A percentile compares a stretch with the other conserved stretches of the same genome.
Conservation (phyloP, 1,284 basidiomycete genomes). For the Wallemia mellicola region DNA sequence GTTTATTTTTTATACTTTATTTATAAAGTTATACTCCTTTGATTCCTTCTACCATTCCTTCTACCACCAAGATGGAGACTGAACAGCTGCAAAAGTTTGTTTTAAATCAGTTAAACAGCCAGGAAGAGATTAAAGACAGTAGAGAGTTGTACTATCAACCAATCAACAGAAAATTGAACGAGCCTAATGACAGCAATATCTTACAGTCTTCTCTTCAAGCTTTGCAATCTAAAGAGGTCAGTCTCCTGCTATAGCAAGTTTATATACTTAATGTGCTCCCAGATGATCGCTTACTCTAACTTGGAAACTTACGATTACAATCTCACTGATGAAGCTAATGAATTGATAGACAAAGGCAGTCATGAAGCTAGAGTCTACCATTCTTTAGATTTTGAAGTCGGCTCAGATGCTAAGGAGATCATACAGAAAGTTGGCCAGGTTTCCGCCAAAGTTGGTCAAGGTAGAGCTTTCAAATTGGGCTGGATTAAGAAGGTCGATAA, state of each 20-base stretch:
- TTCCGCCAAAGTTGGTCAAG: slow-evolving; percentile 29
- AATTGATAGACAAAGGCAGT: slow-evolving; percentile 51
- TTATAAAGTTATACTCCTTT: not conserved
- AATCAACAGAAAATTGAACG: not conserved
- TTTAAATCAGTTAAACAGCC: slow-evolving; percentile 29
- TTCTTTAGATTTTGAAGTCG: slow-evolving; percentile 38
- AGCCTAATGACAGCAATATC: slow-evolving; percentile 34
- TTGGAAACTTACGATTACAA: slow-evolving; percentile 42
- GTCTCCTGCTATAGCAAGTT: too few species aligned
- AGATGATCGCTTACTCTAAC: slow-evolving; percentile 65
- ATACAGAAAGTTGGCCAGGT: not conserved
- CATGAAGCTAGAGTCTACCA: slow-evolving; percentile 79
- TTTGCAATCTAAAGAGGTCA: slow-evolving; percentile 49
- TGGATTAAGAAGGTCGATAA: slow-evolving; percentile 83
- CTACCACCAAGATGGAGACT: slow-evolving; percentile 19
- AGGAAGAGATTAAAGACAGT: slow-evolving; percentile 25
- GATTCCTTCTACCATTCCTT: not conserved
- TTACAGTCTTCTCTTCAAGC: slow-evolving; percentile 71
- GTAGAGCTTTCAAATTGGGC: slow-evolving; percentile 82
- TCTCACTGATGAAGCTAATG: slow-evolving; percentile 48
- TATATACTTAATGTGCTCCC: too few species aligned
- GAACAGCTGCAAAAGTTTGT: slow-evolving; percentile 31
- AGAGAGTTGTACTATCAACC: not conserved
- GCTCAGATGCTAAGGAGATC: not conserved
- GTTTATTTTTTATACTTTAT: not conserved